Evolutionary conservation across 1,139 yeast genomes (phyloP), one percentile per base, ranked within the genome.

Genomic region (Suhomyces bribrorum): DNA sequence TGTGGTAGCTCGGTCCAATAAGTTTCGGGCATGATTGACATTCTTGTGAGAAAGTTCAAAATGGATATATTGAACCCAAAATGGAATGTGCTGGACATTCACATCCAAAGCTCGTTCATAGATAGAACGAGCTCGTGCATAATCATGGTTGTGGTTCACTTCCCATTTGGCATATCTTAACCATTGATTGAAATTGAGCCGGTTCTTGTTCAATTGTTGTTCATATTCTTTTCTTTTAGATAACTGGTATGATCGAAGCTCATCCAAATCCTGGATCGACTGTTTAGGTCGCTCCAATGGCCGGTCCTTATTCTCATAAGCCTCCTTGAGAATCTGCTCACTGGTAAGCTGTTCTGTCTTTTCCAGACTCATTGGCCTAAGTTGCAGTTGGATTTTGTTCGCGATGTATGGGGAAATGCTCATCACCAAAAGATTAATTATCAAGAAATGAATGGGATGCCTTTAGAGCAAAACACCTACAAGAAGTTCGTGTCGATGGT

Each of bases 141-240:
- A 73, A 54, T 92, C 96, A 43, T 80, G 83, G 52, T 69, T 70
- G 38, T 87, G 90, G 5, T 84, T 86, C 11, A 81, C 61, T 58
- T 92, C 98, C 80, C 92, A 88, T 44, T 76, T 79, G 1, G 97
- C 97, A 59, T 92, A 92, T 37, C 97, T 70, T 58, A 88, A 73
- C 97, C 97, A 92, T 56, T 90, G 96, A 3, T 89, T 85, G 52
- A 77, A 74, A 53, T 89, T 89, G 27, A 84, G 74, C 43, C 95
- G 67, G 56, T 92, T 90, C 50, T 92, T 75, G 49, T 94, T 80
- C 36, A 92, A 62, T 15, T 90, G 95, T 52, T 83, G 85, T 61
- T 92, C 98, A 56, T 73, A 90, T 50, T 88, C 96, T 34, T 77
- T 75, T 43, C 98, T 65, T 53, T 84, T 88, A 23, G 88, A 68